A percentile compares a stretch with the other conserved stretches of the same genome.
These are phyloP conservation scores for Olyra latifolia DNA, from an alignment of 176 grass and related monocot species.

Conservation along the genomic window DNA sequence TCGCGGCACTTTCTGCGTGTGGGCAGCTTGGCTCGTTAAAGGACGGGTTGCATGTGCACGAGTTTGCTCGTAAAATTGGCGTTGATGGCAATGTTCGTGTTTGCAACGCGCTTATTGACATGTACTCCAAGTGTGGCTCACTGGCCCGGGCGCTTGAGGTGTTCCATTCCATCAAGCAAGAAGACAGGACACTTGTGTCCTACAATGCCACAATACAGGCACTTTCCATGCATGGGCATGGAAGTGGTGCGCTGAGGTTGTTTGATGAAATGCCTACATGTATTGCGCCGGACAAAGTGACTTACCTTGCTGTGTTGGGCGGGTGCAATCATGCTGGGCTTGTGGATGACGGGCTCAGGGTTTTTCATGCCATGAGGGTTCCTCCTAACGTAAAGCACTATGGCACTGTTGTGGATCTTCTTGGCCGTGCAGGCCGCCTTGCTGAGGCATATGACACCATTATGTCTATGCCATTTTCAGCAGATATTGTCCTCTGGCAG, in stretches of 20 bases:
- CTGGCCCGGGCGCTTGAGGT: constrained; percentile 49
- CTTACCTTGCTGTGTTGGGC: constrained; percentile 71
- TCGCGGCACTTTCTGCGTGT: constrained; percentile 66
- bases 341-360: constrained; percentile 66
- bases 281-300: constrained; percentile 60
- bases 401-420: constrained; percentile 77
- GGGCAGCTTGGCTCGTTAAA: constrained; percentile 54
- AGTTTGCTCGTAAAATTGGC: constrained; percentile 37
- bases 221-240: constrained; percentile 67
- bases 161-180: constrained; percentile 49
- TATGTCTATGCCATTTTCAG: constrained; percentile 63
- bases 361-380: constrained; percentile 69
- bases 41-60: constrained; percentile 52
- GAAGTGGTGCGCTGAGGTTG: constrained; percentile 50
- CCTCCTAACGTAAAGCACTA: constrained; percentile 75
- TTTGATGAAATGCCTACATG: constrained; percentile 72
- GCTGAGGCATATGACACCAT: constrained; percentile 63
- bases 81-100: constrained; percentile 46
- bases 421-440: constrained; percentile 67
- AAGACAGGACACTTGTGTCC: constrained; percentile 60
- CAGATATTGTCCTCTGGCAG: constrained; percentile 86
- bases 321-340: constrained; percentile 85
- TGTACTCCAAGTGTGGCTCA: constrained; percentile 90
- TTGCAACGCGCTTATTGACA: constrained; percentile 69
- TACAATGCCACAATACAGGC: constrained; percentile 72